Percentiles rank a stretch among this genome's conserved stretches.
phyloP scores from a whole-genome alignment of 495 filamentous ascomycete genomes.

The Evernia prunastri region DNA sequence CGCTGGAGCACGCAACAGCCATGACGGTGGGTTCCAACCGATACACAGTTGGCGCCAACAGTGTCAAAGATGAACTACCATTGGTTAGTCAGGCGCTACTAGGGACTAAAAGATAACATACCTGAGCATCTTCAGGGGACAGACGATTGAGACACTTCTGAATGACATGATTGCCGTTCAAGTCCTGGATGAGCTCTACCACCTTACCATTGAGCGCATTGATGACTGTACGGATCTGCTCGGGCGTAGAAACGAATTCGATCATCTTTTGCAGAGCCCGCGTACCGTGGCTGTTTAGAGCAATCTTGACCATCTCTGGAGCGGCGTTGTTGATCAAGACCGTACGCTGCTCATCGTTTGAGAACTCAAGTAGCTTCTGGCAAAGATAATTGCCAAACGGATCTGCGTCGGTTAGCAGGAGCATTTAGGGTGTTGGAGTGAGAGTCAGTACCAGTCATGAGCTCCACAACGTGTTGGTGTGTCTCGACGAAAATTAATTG shows the following conservation, averaged over 20 bases:
- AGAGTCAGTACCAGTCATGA: conserved; percentile 69
- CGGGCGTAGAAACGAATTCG: conserved; percentile 77
- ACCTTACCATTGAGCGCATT: conserved; percentile 69
- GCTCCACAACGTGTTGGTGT: conserved; percentile 82
- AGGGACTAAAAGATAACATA: conserved; percentile 16
- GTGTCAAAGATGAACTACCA: conserved; percentile 84
- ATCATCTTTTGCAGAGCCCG: conserved; percentile 99
- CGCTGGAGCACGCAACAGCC: conserved; percentile 97
- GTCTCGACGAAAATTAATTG: conserved; percentile 91
- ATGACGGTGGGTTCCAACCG: conserved; percentile 93
- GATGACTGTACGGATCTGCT: conserved; percentile 77
- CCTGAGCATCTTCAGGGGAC: conserved; percentile 65
- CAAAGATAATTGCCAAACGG: conserved; percentile 98
- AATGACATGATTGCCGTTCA: conserved; percentile 98
- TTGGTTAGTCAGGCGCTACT: neutral
- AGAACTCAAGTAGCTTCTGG: conserved; percentile 92
- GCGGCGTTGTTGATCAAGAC: conserved; percentile 83
- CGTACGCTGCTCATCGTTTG: conserved; percentile 89
- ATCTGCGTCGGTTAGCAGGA: conserved; percentile 44
- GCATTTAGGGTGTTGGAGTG: conserved; percentile 17
- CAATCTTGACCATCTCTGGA: conserved; percentile 78
- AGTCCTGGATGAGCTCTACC: conserved; percentile 87
- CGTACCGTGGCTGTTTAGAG: conserved; percentile 93
- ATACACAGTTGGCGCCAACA: conserved; percentile 76
- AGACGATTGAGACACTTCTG: conserved; percentile 98